Evolutionary conservation across 495 filamentous ascomycete species (phyloP), one percentile per base, ranked within the genome.

Genomic region (Pseudomonodictys pantanalensis): DNA sequence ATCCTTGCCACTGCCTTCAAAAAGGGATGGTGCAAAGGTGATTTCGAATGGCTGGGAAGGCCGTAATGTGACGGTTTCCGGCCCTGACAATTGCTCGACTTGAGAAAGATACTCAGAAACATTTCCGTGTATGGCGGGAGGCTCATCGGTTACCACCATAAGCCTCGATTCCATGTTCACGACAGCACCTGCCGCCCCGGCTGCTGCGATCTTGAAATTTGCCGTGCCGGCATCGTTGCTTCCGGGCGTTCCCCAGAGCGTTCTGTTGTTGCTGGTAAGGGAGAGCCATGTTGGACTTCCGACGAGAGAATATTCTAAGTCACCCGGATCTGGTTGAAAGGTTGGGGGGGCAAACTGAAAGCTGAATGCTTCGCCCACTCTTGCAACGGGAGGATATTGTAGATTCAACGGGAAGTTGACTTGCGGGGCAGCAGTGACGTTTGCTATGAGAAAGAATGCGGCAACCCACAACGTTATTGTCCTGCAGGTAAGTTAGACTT

Each of bases 381-480:
- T 81, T 2, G 87, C 89, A 49, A 90, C 84, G 3, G 86, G 86
- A 33, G 88, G 88, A 10, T 91, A 78, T 67, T 93, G 88, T 4
- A 87, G 79, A 70, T 91, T 90, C 62, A 92, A 78, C 0, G 87
- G 87, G 49, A 90, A 86, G 32, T 81, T 80, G 47, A 85, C 75
- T 52, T 69, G 58, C 51, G 79, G 77, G 45, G 67, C 70, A 42
- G 81, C 82, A 47, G 67, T 60, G 17, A 76, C 74, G 10, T 43
- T 35, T 7, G 43, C 33, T n/a, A 28, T 43, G n/a, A 58, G 46
- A 9, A 67, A 17, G 9, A 59, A 18, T 25, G 35, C 24, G 23
- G 38, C 29, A n/a, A 35, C 6, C 52, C 56, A 52, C 52, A 51
- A n/a, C n/a, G n/a, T n/a, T n/a, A n/a, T n/a, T n/a, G n/a, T n/a